Evolutionary conservation across 768 basidiomycete species (phyloP).

Genomic region (Phlebiopsis gigantea): DNA sequence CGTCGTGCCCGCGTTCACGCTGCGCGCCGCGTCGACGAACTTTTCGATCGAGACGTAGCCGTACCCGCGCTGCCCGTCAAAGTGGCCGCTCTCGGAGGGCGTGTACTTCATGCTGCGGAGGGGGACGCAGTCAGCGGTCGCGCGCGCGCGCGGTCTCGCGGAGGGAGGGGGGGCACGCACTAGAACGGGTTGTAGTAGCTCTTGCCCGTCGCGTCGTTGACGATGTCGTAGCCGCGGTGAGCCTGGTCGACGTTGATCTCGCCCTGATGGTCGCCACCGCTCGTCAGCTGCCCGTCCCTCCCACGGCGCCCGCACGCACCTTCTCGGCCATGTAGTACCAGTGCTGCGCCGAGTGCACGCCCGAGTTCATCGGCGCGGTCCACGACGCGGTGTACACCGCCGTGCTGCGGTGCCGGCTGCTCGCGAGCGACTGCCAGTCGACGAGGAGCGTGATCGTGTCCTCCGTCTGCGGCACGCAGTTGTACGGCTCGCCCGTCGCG

Average conservation of each 20-base stretch:
- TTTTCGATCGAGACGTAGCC: conserved; percentile 90
- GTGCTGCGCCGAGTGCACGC: conserved; percentile 87
- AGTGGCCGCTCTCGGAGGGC: conserved; percentile 85
- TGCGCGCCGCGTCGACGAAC: conserved; percentile 79
- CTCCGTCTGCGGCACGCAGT: conserved; percentile 82
- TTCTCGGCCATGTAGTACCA: conserved; percentile 97
- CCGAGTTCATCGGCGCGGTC: conserved; percentile 87
- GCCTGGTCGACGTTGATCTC: conserved; percentile 93
- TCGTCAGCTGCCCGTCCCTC: not conserved
- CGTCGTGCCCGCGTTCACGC: conserved; percentile 66
- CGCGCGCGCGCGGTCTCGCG: not conserved
- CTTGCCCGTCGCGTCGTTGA: conserved; percentile 81
- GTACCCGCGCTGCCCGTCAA: conserved; percentile 92
- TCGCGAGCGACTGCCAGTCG: conserved; percentile 84
- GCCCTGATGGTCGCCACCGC: conserved; percentile 43
- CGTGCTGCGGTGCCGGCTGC: conserved; percentile 73
- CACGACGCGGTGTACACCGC: conserved; percentile 92
- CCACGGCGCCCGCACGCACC: conserved; percentile 31
- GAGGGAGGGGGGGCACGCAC: conserved; percentile 38
- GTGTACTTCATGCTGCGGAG: conserved; percentile 84
- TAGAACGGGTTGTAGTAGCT: conserved; percentile 89
- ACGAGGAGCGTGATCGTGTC: conserved; percentile 94
- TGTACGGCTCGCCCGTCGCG: conserved; percentile 84
- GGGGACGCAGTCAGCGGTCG: conserved; percentile 9
- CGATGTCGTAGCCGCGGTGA: conserved; percentile 89